Percentiles rank a stretch among this genome's conserved stretches.
Conservation (phyloP, 768 basidiomycete species). For the Suillus clintonianus region DNA sequence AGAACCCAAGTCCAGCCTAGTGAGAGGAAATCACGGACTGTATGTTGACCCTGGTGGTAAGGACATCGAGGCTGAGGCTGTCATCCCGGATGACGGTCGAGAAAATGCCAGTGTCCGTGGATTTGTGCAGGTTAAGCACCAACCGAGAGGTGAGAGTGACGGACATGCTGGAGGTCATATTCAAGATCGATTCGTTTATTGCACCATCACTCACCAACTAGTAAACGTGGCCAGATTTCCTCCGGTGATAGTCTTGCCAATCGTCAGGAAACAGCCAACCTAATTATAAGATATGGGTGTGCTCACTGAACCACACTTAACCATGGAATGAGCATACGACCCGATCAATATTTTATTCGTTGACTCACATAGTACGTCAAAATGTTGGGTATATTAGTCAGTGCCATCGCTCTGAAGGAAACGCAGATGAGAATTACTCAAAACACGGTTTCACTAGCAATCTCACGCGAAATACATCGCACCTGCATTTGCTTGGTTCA, state of each 20-base stretch:
- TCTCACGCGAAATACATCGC: conserved; percentile 58
- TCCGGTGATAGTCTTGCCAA: conserved; percentile 41
- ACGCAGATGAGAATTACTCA: neutral
- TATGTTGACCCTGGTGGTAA: neutral
- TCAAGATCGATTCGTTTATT: neutral
- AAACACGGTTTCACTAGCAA: conserved; percentile 16
- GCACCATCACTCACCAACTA: conserved; percentile 39
- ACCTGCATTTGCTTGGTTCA: conserved; percentile 33
- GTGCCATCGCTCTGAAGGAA: neutral
- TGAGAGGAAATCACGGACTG: neutral
- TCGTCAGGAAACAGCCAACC: neutral
- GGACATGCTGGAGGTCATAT: conserved; percentile 39
- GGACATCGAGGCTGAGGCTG: neutral
- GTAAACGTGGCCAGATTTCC: conserved; percentile 53
- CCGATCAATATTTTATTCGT: neutral
- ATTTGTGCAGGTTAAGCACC: conserved; percentile 55
- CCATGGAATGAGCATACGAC: neutral
- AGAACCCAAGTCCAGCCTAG: neutral
- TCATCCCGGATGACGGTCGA: neutral
- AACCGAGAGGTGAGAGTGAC: conserved; percentile 56
- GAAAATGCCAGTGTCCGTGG: conserved; percentile 19
- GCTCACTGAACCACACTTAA: neutral
- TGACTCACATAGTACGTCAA: neutral
- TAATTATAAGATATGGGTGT: neutral
- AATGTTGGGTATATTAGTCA: neutral